These are phyloP conservation scores for Nannizziopsis barbatae DNA, from an alignment of 2,329 filamentous ascomycete genomes.

Conservation along the genomic window DNA sequence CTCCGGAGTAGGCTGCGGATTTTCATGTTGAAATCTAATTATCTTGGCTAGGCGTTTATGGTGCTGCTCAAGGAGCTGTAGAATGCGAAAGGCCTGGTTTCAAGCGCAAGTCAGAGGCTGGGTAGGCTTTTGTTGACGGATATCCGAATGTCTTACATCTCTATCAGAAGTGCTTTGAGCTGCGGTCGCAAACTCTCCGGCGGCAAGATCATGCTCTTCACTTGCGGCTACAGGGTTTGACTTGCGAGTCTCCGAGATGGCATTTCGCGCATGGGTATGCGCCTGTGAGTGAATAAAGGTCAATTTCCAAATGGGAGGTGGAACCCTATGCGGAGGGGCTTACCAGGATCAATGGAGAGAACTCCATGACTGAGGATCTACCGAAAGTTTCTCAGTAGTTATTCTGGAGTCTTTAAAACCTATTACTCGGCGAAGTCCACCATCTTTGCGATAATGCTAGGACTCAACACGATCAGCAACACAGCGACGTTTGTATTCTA, in stretches of 20 bases:
- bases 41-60: constrained; percentile 74
- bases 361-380: constrained; percentile 39
- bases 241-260: constrained; percentile 58
- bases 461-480: no score
- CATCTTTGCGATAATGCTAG: no score
- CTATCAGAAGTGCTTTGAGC: constrained; percentile 57
- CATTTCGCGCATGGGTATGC: constrained; percentile 78
- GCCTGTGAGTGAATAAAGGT: constrained; percentile 44
- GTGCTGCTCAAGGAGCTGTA: constrained; percentile 76
- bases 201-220: constrained; percentile 77
- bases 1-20: constrained; percentile 26
- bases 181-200: constrained; percentile 76
- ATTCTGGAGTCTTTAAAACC: no score
- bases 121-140: neutral
- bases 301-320: neutral
- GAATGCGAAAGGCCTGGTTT: constrained; percentile 65
- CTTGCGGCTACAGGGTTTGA: constrained; percentile 68
- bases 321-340: neutral
- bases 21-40: constrained; percentile 56
- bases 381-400: no score
- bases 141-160: constrained; percentile 35
- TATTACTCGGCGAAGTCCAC: no score
- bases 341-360: constrained; percentile 57
- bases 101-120: constrained; percentile 24
- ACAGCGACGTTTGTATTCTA: no score